A percentile compares a stretch with the other conserved stretches of the same genome.
phyloP scores from a whole-genome alignment of 352 stramenopile genomes.

The Phytophthora vignae region DNA sequence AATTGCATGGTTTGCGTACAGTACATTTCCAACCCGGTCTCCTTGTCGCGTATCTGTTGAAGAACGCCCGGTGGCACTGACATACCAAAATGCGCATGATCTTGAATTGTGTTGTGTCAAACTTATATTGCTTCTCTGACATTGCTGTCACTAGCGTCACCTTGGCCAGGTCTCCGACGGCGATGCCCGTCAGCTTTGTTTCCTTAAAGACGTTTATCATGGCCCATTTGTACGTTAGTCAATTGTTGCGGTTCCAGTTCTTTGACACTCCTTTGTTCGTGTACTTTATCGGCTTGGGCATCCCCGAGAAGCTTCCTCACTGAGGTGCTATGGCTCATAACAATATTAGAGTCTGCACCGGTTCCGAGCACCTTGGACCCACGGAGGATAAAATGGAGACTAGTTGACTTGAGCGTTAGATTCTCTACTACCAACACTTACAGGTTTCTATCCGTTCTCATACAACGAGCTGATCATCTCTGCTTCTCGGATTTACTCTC shows the following conservation, averaged over 20 bases:
- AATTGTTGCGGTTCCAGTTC: slow-evolving; percentile 21
- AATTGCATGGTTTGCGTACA: too few relatives aligned
- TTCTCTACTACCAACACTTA: background rate
- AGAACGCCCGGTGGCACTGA: slow-evolving; percentile 11
- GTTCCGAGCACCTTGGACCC: background rate
- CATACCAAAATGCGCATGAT: slow-evolving; percentile 8
- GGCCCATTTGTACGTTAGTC: slow-evolving; percentile 18
- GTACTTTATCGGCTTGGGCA: slow-evolving; percentile 10
- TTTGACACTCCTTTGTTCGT: slow-evolving; percentile 5
- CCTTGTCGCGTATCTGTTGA: slow-evolving; percentile 19
- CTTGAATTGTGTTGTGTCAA: background rate
- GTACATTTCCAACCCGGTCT: slow-evolving; percentile 26
- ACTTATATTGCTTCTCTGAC: slow-evolving; percentile 2
- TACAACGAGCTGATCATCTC: background rate
- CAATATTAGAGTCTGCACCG: background rate
- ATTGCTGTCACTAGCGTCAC: background rate
- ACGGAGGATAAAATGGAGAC: slow-evolving; percentile 5
- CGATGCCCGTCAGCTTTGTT: slow-evolving; percentile 5
- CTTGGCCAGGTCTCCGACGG: background rate
- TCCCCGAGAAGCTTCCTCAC: background rate
- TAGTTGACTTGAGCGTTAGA: background rate
- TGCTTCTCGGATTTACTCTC: background rate
- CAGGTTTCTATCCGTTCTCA: background rate
- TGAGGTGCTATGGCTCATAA: slow-evolving; percentile 6
- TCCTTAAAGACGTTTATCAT: slow-evolving; percentile 15